phyloP scores from a whole-genome alignment of 208 protist species.

The Wallacemonas sp. region DNA sequence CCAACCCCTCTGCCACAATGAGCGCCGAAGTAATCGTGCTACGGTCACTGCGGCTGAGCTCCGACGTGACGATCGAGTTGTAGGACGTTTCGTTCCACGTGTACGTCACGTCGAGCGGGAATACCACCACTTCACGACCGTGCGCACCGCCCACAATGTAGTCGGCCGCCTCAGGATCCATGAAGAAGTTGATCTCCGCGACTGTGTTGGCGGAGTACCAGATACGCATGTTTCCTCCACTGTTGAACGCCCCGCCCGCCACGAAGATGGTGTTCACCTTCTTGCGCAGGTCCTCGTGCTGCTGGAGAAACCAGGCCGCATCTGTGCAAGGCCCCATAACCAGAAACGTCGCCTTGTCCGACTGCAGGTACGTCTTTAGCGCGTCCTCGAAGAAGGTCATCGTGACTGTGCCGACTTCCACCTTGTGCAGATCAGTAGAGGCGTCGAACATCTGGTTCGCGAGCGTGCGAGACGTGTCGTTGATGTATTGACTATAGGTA shows the following conservation, averaged over 20 bases:
- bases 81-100: conserved; percentile 40
- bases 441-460: conserved; percentile 36
- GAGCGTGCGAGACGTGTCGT: neutral
- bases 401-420: neutral
- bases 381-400: conserved; percentile 21
- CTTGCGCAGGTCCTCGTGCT: conserved; percentile 12
- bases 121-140: conserved; percentile 41
- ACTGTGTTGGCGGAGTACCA: conserved; percentile 34
- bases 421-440: conserved; percentile 14
- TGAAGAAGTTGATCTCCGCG: conserved; percentile 68
- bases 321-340: conserved; percentile 65
- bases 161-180: conserved; percentile 60
- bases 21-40: neutral
- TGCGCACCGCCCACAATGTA: conserved; percentile 43
- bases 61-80: conserved; percentile 18
- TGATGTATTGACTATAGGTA: conserved; percentile 10
- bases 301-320: conserved; percentile 52
- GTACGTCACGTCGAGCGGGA: conserved; percentile 42
- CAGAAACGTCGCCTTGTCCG: conserved; percentile 36
- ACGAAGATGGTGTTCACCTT: conserved; percentile 35
- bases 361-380: conserved; percentile 24
- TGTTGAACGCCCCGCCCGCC: conserved; percentile 53
- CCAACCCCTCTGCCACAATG: conserved; percentile 18
- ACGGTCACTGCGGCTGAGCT: neutral
- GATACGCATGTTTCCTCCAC: conserved; percentile 32